Evolutionary conservation across 495 filamentous ascomycete species (phyloP).

Genomic region (Diplogelasinospora grovesii): DNA sequence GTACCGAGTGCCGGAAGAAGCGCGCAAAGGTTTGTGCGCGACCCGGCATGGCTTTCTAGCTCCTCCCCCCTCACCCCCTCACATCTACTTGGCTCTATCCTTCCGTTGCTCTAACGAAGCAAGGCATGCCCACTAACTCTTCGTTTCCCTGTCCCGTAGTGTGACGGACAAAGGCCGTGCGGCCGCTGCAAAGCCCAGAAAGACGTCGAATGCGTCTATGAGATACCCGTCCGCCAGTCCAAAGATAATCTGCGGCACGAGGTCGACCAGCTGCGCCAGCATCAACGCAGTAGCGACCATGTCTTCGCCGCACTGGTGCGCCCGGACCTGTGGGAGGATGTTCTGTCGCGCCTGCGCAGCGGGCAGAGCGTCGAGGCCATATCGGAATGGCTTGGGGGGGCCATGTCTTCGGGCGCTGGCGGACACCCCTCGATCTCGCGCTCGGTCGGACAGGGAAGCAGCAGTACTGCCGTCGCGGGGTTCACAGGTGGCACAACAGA

Average conservation of each 20-base stretch:
- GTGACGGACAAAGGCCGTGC: conserved; percentile 48
- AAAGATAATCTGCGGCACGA: conserved; percentile 47
- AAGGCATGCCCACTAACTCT: no score
- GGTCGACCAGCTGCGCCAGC: conserved; percentile 42
- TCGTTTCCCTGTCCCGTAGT: conserved; percentile 27
- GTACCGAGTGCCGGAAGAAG: conserved; percentile 53
- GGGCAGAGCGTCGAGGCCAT: conserved; percentile 45
- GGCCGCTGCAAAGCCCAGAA: conserved; percentile 42
- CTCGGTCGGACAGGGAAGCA: not conserved
- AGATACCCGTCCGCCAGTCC: conserved; percentile 46
- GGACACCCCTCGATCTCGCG: conserved; percentile 8
- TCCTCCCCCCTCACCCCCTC: no score
- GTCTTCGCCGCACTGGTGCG: conserved; percentile 40
- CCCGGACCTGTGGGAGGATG: conserved; percentile 39
- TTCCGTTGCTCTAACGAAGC: not conserved
- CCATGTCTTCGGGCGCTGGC: conserved; percentile 10
- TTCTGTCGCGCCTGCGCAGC: conserved; percentile 39
- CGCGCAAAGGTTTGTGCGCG: conserved; percentile 41
- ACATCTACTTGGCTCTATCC: no score
- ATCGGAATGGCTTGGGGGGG: conserved; percentile 37
- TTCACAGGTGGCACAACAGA: conserved; percentile 4
- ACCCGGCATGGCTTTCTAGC: not conserved
- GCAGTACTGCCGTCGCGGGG: conserved; percentile 1
- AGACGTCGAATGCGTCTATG: conserved; percentile 45
- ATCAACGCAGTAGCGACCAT: conserved; percentile 39